phyloP scores from a whole-genome alignment of 2,329 filamentous ascomycete species.

The Verticillium alfalfae region DNA sequence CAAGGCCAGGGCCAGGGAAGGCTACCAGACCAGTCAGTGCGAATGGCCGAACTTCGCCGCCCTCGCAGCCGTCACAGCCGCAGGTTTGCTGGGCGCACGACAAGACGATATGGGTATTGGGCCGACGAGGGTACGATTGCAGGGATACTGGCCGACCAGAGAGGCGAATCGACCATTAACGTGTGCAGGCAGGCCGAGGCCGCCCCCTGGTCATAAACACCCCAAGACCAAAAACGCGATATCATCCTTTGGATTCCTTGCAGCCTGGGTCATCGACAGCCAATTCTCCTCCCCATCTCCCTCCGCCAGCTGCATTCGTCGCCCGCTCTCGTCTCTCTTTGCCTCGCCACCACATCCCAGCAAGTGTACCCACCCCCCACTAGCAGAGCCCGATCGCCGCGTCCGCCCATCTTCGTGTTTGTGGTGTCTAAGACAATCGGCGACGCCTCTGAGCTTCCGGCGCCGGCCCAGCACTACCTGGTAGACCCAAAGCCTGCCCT shows the following conservation, averaged over 20 bases:
- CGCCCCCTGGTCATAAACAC: not conserved
- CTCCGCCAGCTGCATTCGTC: not conserved
- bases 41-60: not conserved
- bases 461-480: not conserved
- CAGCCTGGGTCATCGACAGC: not conserved
- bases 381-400: not conserved
- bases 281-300: not conserved
- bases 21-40: not conserved
- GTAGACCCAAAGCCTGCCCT: not conserved
- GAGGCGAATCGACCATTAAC: not conserved
- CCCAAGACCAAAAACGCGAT: not conserved
- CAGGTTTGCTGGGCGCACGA: not conserved
- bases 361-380: not conserved
- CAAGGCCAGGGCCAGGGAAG: no score
- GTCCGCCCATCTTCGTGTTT: not conserved
- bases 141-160: not conserved
- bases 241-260: not conserved
- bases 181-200: not conserved
- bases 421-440: not conserved
- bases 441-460: not conserved
- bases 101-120: not conserved
- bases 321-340: not conserved
- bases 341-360: not conserved
- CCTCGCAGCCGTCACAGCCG: not conserved
- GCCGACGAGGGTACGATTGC: not conserved